Conservation (phyloP, 2,329 filamentous ascomycete species). For the Penicillium sp. region DNA sequence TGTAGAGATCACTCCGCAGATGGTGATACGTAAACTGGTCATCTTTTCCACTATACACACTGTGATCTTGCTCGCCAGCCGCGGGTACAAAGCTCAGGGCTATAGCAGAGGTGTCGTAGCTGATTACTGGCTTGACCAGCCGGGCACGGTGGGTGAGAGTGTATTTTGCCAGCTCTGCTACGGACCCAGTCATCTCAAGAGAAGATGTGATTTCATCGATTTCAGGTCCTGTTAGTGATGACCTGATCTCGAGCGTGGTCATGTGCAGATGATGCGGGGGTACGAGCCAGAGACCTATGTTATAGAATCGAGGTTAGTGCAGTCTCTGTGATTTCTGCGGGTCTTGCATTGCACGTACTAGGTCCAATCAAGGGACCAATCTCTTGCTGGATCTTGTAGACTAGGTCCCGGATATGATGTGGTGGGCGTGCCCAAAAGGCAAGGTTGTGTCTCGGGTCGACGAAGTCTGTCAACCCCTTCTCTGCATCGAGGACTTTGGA, state of each 20-base stretch:
- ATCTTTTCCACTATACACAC: conserved; percentile 44
- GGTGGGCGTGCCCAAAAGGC: conserved; percentile 88
- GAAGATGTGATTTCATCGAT: conserved; percentile 62
- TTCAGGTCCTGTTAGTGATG: conserved; percentile 69
- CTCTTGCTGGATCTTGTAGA: conserved; percentile 66
- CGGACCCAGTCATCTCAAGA: conserved; percentile 52
- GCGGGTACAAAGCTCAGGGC: conserved; percentile 86
- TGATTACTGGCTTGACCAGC: conserved; percentile 77
- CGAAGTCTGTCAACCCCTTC: conserved; percentile 63
- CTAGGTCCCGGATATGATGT: conserved; percentile 65
- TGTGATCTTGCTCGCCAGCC: conserved; percentile 55
- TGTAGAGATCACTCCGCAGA: conserved; percentile 75
- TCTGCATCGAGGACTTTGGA: conserved; percentile 64
- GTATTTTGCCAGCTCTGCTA: conserved; percentile 64
- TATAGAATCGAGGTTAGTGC: conserved; percentile 1
- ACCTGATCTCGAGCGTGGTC: conserved; percentile 81
- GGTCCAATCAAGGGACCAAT: conserved; percentile 62
- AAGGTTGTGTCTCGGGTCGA: conserved; percentile 76
- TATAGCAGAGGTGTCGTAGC: conserved; percentile 80
- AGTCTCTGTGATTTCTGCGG: not conserved
- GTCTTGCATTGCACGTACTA: conserved; percentile 54
- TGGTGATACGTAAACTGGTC: conserved; percentile 87
- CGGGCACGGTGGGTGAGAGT: conserved; percentile 67
- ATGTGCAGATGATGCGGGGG: conserved; percentile 75
- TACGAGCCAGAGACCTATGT: conserved; percentile 81